phyloP scores from a whole-genome alignment of 345 rosid genomes.

The Eucalyptus lansdowneana region DNA sequence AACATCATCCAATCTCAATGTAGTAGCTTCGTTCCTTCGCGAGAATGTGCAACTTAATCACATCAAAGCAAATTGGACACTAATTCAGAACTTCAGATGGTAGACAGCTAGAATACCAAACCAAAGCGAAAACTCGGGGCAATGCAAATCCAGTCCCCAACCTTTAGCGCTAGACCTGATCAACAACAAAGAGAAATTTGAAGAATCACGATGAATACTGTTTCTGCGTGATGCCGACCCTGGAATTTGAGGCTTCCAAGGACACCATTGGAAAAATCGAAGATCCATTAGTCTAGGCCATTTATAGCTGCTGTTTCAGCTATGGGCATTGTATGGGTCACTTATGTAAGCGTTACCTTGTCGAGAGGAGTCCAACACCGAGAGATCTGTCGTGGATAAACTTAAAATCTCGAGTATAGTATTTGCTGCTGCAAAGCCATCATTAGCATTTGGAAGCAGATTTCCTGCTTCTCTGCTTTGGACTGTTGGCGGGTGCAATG shows the following conservation, averaged over 20 bases:
- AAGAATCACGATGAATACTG: background rate
- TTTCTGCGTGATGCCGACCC: accelerated
- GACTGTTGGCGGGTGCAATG: too few species aligned
- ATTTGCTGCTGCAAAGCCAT: background rate
- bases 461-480: background rate
- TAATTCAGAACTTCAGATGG: background rate
- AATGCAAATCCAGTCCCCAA: background rate
- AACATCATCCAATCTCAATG: too few species aligned
- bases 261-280: background rate
- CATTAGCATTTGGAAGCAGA: background rate
- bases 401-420: background rate
- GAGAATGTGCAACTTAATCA: background rate
- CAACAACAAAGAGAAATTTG: background rate
- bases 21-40: background rate
- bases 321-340: background rate
- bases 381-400: background rate
- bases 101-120: background rate
- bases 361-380: background rate
- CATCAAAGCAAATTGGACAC: background rate
- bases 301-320: background rate
- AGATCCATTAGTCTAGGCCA: background rate
- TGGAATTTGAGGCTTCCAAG: background rate
- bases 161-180: background rate
- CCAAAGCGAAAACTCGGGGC: too few species aligned
- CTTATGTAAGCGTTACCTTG: background rate